Evolutionary conservation across 2,329 filamentous ascomycete species (phyloP).

Genomic region (Sarocladium strictum): DNA sequence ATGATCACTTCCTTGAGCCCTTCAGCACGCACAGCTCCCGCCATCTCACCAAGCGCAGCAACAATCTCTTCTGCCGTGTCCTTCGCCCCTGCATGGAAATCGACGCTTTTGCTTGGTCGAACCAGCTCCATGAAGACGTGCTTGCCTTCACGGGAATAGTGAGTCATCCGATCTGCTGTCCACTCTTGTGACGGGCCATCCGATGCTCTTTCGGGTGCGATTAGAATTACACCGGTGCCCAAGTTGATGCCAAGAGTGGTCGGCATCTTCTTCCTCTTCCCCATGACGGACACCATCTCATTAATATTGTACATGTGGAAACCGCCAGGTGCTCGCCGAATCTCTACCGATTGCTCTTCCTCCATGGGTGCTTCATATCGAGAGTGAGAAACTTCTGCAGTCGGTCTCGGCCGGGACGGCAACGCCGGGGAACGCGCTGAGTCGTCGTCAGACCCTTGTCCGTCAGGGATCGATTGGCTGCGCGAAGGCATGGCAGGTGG

Average conservation of each 20-base stretch:
- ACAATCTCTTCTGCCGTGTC: conserved; percentile 96
- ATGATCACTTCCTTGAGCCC: conserved; percentile 79
- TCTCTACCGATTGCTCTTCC: conserved; percentile 29
- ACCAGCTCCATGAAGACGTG: conserved; percentile 95
- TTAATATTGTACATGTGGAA: conserved; percentile 97
- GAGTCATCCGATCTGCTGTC: conserved; percentile 91
- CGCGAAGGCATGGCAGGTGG: background rate
- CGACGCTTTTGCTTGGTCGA: conserved; percentile 85
- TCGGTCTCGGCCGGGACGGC: conserved; percentile 27
- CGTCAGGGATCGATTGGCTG: conserved; percentile 4
- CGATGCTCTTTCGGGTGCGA: conserved; percentile 76
- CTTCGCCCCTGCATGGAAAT: conserved; percentile 95
- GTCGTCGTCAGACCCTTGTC: conserved; percentile 22
- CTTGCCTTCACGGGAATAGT: conserved; percentile 96
- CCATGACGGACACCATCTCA: conserved; percentile 95
- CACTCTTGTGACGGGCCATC: conserved; percentile 88
- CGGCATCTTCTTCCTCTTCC: conserved; percentile 96
- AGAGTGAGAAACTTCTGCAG: conserved; percentile 14
- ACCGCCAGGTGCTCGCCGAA: conserved; percentile 61
- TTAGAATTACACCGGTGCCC: conserved; percentile 80
- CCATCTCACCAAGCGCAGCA: conserved; percentile 77
- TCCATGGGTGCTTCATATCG: conserved; percentile 21
- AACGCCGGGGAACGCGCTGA: conserved; percentile 30
- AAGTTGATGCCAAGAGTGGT: conserved; percentile 94
- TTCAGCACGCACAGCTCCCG: conserved; percentile 78